A percentile compares a stretch with the other conserved stretches of the same genome.
These are phyloP conservation scores for Cytidiella melzeri DNA, from an alignment of 768 basidiomycete genomes.

Conservation along the genomic window DNA sequence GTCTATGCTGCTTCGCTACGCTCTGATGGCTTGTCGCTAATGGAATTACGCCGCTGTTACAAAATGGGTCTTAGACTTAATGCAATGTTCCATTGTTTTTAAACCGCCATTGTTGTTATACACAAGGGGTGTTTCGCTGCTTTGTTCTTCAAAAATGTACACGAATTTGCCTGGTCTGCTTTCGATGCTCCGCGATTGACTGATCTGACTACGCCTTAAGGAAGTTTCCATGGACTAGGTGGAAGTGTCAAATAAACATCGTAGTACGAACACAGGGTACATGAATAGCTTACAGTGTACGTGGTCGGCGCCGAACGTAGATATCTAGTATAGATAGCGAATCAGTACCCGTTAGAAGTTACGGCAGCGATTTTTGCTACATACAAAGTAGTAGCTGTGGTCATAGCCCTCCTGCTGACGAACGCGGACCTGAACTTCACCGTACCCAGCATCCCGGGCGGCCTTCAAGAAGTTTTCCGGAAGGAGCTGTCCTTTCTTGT, in stretches of 20 bases:
- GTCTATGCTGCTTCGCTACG: no score
- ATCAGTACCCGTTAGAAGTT: neutral
- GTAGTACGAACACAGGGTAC: no score
- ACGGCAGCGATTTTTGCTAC: slow-evolving; percentile 19
- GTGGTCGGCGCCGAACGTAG: slow-evolving; percentile 86
- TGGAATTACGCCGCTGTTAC: no score
- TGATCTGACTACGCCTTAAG: slow-evolving; percentile 78
- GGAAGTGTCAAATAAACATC: no score
- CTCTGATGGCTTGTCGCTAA: neutral
- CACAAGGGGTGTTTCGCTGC: no score
- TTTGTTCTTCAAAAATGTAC: no score
- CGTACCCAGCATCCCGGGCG: slow-evolving; percentile 66
- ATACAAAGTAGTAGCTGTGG: slow-evolving; percentile 87
- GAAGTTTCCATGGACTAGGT: slow-evolving; percentile 78
- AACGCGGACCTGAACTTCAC: slow-evolving; percentile 71
- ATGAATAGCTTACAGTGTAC: slow-evolving; percentile 75
- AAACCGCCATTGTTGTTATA: no score
- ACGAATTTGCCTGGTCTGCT: no score
- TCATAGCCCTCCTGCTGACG: slow-evolving; percentile 81
- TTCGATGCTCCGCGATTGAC: no score
- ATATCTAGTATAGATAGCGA: slow-evolving; percentile 47
- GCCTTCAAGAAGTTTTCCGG: slow-evolving; percentile 86
- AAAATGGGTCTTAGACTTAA: no score
- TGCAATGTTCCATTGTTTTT: no score
- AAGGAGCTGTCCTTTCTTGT: slow-evolving; percentile 79